Evolutionary conservation across 192 early-diverging fungal genomes (phyloP).

Genomic region (Coemansia sp.): DNA sequence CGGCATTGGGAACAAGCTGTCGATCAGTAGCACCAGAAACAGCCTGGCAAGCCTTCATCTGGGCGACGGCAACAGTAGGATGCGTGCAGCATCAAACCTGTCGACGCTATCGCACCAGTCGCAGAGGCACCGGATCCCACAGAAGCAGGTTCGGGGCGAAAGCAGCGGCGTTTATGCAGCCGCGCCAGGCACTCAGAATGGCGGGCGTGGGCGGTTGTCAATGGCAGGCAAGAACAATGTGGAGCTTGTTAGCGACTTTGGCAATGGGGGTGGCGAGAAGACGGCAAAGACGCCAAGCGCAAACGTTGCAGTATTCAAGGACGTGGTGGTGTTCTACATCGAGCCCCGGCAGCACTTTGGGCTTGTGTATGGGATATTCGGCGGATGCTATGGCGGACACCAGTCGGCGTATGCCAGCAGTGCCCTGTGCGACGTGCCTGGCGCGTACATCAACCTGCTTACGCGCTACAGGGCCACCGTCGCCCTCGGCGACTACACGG

Average conservation of each 20-base stretch:
- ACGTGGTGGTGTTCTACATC: constrained; percentile 69
- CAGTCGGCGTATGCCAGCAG: constrained; percentile 68
- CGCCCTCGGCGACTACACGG: constrained; percentile 71
- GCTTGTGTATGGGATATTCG: constrained; percentile 65
- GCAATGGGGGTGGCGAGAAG: neutral
- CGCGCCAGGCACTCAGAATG: constrained; percentile 5
- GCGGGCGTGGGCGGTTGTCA: constrained; percentile 3
- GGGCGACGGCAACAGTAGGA: constrained; percentile 14
- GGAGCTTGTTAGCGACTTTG: neutral
- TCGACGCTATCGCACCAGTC: constrained; percentile 24
- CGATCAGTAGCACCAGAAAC: constrained; percentile 23
- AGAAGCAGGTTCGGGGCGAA: neutral
- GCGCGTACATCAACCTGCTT: constrained; percentile 70
- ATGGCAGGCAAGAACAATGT: neutral
- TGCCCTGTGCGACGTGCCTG: constrained; percentile 63
- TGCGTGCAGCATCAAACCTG: constrained; percentile 30
- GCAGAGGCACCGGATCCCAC: constrained; percentile 2
- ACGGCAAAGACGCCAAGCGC: constrained; percentile 20
- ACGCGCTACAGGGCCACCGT: constrained; percentile 70
- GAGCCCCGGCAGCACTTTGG: constrained; percentile 86
- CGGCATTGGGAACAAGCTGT: constrained; percentile 1
- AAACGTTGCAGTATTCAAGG: constrained; percentile 26
- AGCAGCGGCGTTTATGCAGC: neutral
- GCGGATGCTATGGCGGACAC: constrained; percentile 73
- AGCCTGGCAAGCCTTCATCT: constrained; percentile 19